These are phyloP conservation scores for Aspergillus aculeatinus DNA, from an alignment of 2,329 filamentous ascomycete genomes.

Conservation along the genomic window DNA sequence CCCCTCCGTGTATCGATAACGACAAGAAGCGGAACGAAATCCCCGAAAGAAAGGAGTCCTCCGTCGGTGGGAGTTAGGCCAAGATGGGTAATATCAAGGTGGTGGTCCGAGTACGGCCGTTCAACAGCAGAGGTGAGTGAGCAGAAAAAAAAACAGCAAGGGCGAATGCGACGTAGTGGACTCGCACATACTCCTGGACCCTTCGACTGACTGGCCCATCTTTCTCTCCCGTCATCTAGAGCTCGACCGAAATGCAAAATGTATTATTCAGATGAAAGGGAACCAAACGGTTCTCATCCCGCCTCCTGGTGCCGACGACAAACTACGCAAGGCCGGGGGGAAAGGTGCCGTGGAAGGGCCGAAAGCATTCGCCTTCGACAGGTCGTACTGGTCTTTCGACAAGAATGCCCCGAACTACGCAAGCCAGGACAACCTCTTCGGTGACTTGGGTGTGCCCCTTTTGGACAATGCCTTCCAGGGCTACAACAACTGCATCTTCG, in stretches of 20 bases:
- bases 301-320: slow-evolving; percentile 61
- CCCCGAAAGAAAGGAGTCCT: neutral
- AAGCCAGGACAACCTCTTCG: slow-evolving; percentile 83
- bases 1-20: neutral
- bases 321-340: slow-evolving; percentile 49
- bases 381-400: slow-evolving; percentile 97
- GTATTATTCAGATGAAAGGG: slow-evolving; percentile 95
- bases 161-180: neutral
- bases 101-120: slow-evolving; percentile 92
- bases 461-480: slow-evolving; percentile 97
- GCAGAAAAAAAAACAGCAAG: neutral
- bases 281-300: slow-evolving; percentile 83
- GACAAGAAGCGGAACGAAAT: neutral
- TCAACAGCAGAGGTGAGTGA: slow-evolving; percentile 82
- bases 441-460: slow-evolving; percentile 82
- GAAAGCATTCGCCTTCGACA: slow-evolving; percentile 93
- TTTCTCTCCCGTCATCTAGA: slow-evolving; percentile 54
- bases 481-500: slow-evolving; percentile 99
- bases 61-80: slow-evolving; percentile 39
- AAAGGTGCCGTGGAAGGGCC: slow-evolving; percentile 67
- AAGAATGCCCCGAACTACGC: slow-evolving; percentile 78
- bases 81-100: slow-evolving; percentile 97
- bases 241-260: slow-evolving; percentile 87
- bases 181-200: neutral
- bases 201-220: slow-evolving; percentile 10